Conservation (phyloP, 345 rosid genomes). For the Cochlearia excelsa region DNA sequence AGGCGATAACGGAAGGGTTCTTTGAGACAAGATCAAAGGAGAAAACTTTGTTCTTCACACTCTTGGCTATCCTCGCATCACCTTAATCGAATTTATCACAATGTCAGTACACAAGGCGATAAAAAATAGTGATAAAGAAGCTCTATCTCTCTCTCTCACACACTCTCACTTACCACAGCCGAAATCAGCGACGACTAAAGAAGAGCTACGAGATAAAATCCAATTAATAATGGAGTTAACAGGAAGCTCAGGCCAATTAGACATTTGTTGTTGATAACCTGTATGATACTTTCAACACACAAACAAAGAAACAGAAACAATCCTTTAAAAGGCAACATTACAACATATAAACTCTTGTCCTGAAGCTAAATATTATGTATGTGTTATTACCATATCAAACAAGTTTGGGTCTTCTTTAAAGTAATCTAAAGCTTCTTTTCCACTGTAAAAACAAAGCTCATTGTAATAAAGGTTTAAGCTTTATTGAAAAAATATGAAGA, state of each 20-base stretch:
- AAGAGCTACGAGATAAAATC: slow-evolving; percentile 58
- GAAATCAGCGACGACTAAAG: slow-evolving; percentile 90
- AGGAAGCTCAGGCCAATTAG: slow-evolving; percentile 91
- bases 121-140: no score
- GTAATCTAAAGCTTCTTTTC: slow-evolving; percentile 75
- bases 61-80: slow-evolving; percentile 79
- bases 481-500: not conserved
- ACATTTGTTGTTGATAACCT: slow-evolving; percentile 95
- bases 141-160: no score
- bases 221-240: slow-evolving; percentile 68
- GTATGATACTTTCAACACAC: slow-evolving; percentile 61
- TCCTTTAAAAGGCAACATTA: no score
- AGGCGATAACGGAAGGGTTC: slow-evolving; percentile 75
- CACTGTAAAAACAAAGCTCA: slow-evolving; percentile 35
- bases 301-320: slow-evolving; percentile 10
- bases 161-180: slow-evolving; percentile 67
- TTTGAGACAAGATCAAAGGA: slow-evolving; percentile 89
- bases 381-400: slow-evolving; percentile 65
- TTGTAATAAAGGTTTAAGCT: no score
- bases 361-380: no score
- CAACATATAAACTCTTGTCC: no score
- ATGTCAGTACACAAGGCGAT: no score
- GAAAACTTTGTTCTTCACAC: slow-evolving; percentile 80
- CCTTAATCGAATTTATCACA: slow-evolving; percentile 28
- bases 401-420: slow-evolving; percentile 72